These are phyloP conservation scores for Peronospora tabacina DNA, from an alignment of 352 stramenopile species.

Conservation along the genomic window DNA sequence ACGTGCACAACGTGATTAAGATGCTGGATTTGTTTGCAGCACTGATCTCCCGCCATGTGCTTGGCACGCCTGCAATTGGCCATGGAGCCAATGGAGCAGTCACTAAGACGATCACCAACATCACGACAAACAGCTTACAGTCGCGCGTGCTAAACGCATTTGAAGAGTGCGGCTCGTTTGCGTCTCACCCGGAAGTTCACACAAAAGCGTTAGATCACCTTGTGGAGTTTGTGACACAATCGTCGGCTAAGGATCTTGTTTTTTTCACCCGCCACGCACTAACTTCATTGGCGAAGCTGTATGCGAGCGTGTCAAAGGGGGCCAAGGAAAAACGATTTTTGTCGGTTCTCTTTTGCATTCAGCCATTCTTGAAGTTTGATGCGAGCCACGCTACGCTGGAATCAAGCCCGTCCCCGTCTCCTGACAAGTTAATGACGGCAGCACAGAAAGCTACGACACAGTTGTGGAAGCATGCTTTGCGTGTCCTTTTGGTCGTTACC, in stretches of 20 bases:
- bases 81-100: slow-evolving; percentile 29
- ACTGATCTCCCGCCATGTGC: slow-evolving; percentile 61
- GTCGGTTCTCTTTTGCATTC: slow-evolving; percentile 54
- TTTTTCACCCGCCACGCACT: slow-evolving; percentile 79
- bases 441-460: slow-evolving; percentile 60
- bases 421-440: slow-evolving; percentile 37
- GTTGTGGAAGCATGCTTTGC: slow-evolving; percentile 73
- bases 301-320: slow-evolving; percentile 48
- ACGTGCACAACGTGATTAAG: slow-evolving; percentile 46
- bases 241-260: slow-evolving; percentile 40
- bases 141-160: slow-evolving; percentile 78
- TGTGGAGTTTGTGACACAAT: slow-evolving; percentile 46
- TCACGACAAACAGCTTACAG: slow-evolving; percentile 78
- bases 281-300: slow-evolving; percentile 67
- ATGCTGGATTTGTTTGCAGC: slow-evolving; percentile 59
- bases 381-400: slow-evolving; percentile 5
- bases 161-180: slow-evolving; percentile 73
- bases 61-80: slow-evolving; percentile 24
- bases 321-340: slow-evolving; percentile 51
- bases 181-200: slow-evolving; percentile 52
- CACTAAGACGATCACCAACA: slow-evolving; percentile 39
- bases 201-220: slow-evolving; percentile 62
- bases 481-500: slow-evolving; percentile 62
- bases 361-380: slow-evolving; percentile 54
- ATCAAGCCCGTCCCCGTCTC: slow-evolving; percentile 10